A percentile compares a stretch with the other conserved stretches of the same genome.
Evolutionary conservation across 179 eudicot species (phyloP).

Genomic region (Heliamphora pulchella): DNA sequence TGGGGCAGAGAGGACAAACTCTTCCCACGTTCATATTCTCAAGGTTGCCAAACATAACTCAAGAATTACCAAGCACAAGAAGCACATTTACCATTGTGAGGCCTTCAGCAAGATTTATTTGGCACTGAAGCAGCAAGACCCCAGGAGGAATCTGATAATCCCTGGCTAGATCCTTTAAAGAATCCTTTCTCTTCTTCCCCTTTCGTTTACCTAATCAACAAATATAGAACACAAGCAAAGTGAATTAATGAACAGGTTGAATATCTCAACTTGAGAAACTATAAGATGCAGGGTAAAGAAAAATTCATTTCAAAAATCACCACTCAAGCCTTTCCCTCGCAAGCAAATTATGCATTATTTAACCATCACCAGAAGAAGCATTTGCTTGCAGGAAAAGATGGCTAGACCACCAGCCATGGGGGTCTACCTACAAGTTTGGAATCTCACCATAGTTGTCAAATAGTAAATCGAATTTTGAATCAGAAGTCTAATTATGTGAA

Average conservation of each 20-base stretch:
- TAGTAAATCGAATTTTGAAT: too few species aligned
- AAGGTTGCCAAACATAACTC: not conserved
- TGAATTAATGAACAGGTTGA: slow-evolving; percentile 2
- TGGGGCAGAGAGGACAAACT: not conserved
- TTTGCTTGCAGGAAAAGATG: slow-evolving; percentile 8
- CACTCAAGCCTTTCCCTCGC: not conserved
- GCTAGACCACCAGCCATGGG: slow-evolving; percentile 9
- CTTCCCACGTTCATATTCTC: not conserved
- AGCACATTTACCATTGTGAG: slow-evolving; percentile 57
- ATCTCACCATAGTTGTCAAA: not conserved
- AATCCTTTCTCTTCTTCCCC: slow-evolving; percentile 81
- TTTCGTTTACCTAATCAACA: slow-evolving; percentile 57
- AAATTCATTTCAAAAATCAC: not conserved
- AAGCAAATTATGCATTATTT: not conserved
- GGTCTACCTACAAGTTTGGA: too few species aligned
- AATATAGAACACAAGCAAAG: not conserved
- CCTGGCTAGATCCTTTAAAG: slow-evolving; percentile 52
- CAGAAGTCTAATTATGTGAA: too few species aligned
- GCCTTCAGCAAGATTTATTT: slow-evolving; percentile 85
- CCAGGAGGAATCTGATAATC: slow-evolving; percentile 68
- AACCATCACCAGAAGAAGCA: not conserved
- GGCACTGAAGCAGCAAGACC: slow-evolving; percentile 76
- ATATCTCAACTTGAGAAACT: slow-evolving; percentile 5
- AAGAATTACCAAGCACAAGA: not conserved
- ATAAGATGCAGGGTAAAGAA: not conserved